A percentile compares a stretch with the other conserved stretches of the same genome.
Conservation (phyloP, 208 protist genomes). For the Lotmaria passim region DNA sequence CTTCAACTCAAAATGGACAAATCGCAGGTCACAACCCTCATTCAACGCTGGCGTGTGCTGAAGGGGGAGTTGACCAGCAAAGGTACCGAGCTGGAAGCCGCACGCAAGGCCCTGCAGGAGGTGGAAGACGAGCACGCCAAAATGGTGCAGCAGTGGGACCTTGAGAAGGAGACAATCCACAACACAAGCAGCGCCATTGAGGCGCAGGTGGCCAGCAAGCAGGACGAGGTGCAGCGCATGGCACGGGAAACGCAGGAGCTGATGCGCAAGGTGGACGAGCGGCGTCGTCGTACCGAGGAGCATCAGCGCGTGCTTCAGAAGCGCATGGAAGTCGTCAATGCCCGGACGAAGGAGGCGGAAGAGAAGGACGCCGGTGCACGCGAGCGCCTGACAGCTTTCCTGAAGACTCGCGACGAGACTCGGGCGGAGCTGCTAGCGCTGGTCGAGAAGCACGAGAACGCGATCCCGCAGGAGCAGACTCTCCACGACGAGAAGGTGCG, state of each 20-base stretch:
- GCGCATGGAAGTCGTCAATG: conserved; percentile 46
- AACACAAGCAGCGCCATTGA: conserved; percentile 74
- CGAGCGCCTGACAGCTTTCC: conserved; percentile 57
- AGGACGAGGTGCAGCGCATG: conserved; percentile 66
- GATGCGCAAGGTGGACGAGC: conserved; percentile 72
- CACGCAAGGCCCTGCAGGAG: conserved; percentile 43
- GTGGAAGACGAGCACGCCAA: conserved; percentile 59
- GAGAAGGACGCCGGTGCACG: conserved; percentile 56
- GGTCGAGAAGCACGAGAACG: conserved; percentile 56
- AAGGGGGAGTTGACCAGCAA: conserved; percentile 55
- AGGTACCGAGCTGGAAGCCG: conserved; percentile 55
- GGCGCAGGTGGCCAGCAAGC: conserved; percentile 65
- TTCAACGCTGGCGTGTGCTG: conserved; percentile 75
- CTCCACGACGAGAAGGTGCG: conserved; percentile 54
- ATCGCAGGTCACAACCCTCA: conserved; percentile 68
- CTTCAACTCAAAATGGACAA: conserved; percentile 30
- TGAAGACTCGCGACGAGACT: conserved; percentile 51
- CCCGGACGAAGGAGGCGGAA: conserved; percentile 48
- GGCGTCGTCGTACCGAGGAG: conserved; percentile 69
- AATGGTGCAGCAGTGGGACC: conserved; percentile 72
- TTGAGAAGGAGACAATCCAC: conserved; percentile 78
- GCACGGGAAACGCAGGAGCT: conserved; percentile 66
- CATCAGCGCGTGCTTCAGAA: conserved; percentile 61
- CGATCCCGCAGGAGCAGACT: conserved; percentile 47
- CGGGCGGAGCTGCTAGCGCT: conserved; percentile 48